These are phyloP conservation scores for Torulaspora delbrueckii DNA, from an alignment of 805 yeast genomes.

Conservation along the genomic window DNA sequence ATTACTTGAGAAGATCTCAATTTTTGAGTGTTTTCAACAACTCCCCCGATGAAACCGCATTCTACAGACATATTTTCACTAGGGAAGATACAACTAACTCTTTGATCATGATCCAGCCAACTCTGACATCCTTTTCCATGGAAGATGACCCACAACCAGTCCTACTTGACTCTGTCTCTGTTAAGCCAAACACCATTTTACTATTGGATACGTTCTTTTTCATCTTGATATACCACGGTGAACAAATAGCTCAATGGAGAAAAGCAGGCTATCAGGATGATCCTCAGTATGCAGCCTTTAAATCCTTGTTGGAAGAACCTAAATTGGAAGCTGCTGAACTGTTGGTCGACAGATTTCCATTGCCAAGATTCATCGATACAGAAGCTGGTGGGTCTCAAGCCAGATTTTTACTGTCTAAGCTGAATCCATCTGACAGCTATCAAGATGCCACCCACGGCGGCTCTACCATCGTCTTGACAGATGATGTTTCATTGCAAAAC, in stretches of 20 bases:
- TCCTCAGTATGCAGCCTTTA: conserved; percentile 84
- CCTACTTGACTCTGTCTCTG: conserved; percentile 85
- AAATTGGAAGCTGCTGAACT: conserved; percentile 88
- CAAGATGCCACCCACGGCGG: conserved; percentile 49
- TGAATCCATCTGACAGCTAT: conserved; percentile 88
- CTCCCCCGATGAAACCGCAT: conserved; percentile 98
- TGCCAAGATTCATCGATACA: conserved; percentile 94
- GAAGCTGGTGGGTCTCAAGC: conserved; percentile 99
- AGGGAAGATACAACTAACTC: conserved; percentile 92
- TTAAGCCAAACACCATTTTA: conserved; percentile 80
- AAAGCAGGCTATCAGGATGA: conserved; percentile 90
- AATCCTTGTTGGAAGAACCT: conserved; percentile 81
- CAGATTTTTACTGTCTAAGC: conserved; percentile 87
- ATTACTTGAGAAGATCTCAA: conserved; percentile 92
- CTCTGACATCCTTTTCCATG: conserved; percentile 78
- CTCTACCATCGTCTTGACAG: conserved; percentile 83
- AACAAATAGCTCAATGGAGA: conserved; percentile 93
- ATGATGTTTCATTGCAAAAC: conserved; percentile 90
- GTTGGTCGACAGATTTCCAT: conserved; percentile 89
- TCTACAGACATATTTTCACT: conserved; percentile 85
- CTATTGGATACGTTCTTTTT: conserved; percentile 95
- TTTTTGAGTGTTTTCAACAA: conserved; percentile 93
- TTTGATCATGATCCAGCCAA: conserved; percentile 95
- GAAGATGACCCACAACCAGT: conserved; percentile 89
- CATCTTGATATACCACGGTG: conserved; percentile 92